Evolutionary conservation across 2,329 filamentous ascomycete genomes (phyloP), one percentile per base, ranked within the genome.

Genomic region (Colletotrichum cordylinicola): DNA sequence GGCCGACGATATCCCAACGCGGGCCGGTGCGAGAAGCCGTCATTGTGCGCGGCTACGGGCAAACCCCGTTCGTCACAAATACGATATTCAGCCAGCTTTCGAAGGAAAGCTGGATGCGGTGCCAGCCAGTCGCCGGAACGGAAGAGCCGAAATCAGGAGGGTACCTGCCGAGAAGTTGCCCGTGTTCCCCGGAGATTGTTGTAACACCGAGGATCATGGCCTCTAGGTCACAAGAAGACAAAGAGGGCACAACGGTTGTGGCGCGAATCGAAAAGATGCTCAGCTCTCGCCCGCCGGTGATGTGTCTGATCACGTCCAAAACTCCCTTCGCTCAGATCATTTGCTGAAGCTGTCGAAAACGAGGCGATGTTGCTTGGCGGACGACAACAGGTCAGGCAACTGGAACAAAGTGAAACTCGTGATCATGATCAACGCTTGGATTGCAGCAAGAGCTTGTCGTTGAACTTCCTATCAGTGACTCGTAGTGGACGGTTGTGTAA

Each of bases 21-120:
- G 64, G 70, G 64, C 65, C 70, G 74, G 64, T 69, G 70, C 74
- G 33, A 55, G 48, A 37, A 73, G 56, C 74, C 64, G 70, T 60
- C 8, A 8, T 68, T 65, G 70, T 74, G n/a, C 56, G 48, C 62
- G 12, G 43, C 24, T 43, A 16, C 58, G 33, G 18, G n/a, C 43
- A 48, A 65, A 12, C 24, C 4, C 35, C 31, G 33, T 58, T 48
- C 58, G 64, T 58, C 37, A 58, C 43, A 43, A 31, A 39, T 74
- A 69, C 48, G 58, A 65, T 31, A 12, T 39, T 15, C 48, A 43
- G 33, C 33, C 35, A 29, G 21, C 27, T 21, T 37, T 58, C 70
- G 43, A 60, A 15, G 10, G 31, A 24, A 55, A 8, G 10, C 16
- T 35, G 61, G 12, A 21, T 9, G 52, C 7, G 15, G 8, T n/a